Evolutionary conservation across 306 rosid species (phyloP).

Genomic region (Lupinus albus): DNA sequence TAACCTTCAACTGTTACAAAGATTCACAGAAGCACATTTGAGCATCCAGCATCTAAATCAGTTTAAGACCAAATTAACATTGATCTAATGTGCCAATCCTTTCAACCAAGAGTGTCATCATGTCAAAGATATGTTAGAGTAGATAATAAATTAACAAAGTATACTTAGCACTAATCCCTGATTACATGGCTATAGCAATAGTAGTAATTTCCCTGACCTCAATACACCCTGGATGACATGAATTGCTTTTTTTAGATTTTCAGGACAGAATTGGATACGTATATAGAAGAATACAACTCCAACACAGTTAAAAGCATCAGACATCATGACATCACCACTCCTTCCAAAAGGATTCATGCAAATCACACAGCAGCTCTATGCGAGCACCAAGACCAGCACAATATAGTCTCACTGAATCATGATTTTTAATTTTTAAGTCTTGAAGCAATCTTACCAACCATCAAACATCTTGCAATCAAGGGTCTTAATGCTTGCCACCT

Average conservation of each 20-base stretch:
- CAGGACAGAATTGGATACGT: slow-evolving; percentile 43
- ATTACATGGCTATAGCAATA: slow-evolving; percentile 36
- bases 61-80: slow-evolving; percentile 28
- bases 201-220: slow-evolving; percentile 28
- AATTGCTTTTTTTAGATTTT: slow-evolving; percentile 39
- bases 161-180: slow-evolving; percentile 32
- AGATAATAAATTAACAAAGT: slow-evolving; percentile 23
- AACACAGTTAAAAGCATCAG: slow-evolving; percentile 42
- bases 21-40: slow-evolving; percentile 19
- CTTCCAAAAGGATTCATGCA: slow-evolving; percentile 69
- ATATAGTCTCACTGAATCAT: slow-evolving; percentile 69
- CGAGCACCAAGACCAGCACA: slow-evolving; percentile 73
- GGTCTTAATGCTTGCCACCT: slow-evolving; percentile 83
- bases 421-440: slow-evolving; percentile 76
- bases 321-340: slow-evolving; percentile 50
- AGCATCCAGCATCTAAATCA: slow-evolving; percentile 28
- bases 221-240: slow-evolving; percentile 43
- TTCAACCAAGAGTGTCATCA: slow-evolving; percentile 37
- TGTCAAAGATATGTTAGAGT: slow-evolving; percentile 29
- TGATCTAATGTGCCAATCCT: slow-evolving; percentile 30
- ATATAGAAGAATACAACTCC: slow-evolving; percentile 44
- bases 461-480: slow-evolving; percentile 86
- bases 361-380: slow-evolving; percentile 60
- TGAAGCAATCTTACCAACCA: slow-evolving; percentile 99
- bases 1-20: slow-evolving; percentile 6